Evolutionary conservation across 768 basidiomycete genomes (phyloP).

Genomic region (Leccinum disarticulatum): DNA sequence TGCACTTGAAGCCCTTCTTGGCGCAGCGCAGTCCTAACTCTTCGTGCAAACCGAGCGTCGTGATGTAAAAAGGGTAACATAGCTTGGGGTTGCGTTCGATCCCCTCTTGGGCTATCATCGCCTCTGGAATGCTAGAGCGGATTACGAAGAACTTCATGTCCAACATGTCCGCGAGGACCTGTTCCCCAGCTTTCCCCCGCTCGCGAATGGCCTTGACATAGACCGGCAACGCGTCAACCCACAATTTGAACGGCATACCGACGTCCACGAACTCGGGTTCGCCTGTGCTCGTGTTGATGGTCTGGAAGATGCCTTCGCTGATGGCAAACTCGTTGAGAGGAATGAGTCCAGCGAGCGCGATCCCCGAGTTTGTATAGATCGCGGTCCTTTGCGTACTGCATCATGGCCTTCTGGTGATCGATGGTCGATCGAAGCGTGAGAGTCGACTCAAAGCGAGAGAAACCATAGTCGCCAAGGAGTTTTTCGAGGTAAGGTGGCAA

Average conservation of each 20-base stretch:
- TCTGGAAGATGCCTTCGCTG: slow-evolving; percentile 50
- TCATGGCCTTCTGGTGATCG: slow-evolving; percentile 55
- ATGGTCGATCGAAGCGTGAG: slow-evolving; percentile 38
- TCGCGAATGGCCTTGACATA: slow-evolving; percentile 55
- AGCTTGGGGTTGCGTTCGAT: slow-evolving; percentile 53
- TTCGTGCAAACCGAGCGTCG: slow-evolving; percentile 40
- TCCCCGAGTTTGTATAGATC: slow-evolving; percentile 51
- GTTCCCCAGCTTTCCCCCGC: slow-evolving; percentile 40
- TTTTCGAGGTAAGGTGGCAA: slow-evolving; percentile 47
- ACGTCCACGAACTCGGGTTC: slow-evolving; percentile 38
- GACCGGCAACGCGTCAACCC: slow-evolving; percentile 54
- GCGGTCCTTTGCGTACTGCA: slow-evolving; percentile 43
- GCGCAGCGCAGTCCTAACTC: slow-evolving; percentile 49
- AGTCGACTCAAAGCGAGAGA: slow-evolving; percentile 44
- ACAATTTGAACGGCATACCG: slow-evolving; percentile 59
- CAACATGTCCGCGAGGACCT: slow-evolving; percentile 57
- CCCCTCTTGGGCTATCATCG: slow-evolving; percentile 46
- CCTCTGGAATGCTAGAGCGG: slow-evolving; percentile 45
- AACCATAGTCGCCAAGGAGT: slow-evolving; percentile 48
- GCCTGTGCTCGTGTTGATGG: slow-evolving; percentile 43
- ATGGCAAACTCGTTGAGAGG: slow-evolving; percentile 58
- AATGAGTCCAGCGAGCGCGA: slow-evolving; percentile 48
- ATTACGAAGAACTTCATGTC: slow-evolving; percentile 60
- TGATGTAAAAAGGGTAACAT: slow-evolving; percentile 61
- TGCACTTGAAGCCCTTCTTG: slow-evolving; percentile 65